Evolutionary conservation across 192 early-diverging fungal species (phyloP).

Genomic region (Coemansia sp.): DNA sequence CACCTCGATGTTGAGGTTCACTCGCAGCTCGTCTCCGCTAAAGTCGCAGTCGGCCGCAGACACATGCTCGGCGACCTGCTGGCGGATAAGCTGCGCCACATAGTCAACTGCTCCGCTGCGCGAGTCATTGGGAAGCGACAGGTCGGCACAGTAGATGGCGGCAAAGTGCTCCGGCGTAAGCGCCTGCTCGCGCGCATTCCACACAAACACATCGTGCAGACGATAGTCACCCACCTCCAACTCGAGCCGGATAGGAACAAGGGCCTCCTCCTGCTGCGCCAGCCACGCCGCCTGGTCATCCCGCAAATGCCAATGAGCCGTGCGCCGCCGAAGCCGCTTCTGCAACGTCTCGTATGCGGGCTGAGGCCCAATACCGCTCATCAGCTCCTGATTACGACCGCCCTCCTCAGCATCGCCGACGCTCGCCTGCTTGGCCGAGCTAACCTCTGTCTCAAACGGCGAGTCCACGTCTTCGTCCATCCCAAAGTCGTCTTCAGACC

Average conservation of each 20-base stretch:
- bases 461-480: constrained; percentile 43
- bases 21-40: constrained; percentile 43
- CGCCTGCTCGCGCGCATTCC: constrained; percentile 84
- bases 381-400: constrained; percentile 22
- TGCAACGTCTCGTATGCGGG: constrained; percentile 26
- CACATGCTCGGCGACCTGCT: constrained; percentile 48
- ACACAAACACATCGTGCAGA: constrained; percentile 83
- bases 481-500: constrained; percentile 47
- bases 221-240: constrained; percentile 83
- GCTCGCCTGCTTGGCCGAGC: constrained; percentile 45
- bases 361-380: constrained; percentile 49
- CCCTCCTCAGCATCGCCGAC: constrained; percentile 21
- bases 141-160: constrained; percentile 74
- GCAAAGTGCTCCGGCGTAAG: constrained; percentile 84
- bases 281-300: constrained; percentile 53
- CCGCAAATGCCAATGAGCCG: constrained; percentile 48
- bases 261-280: constrained; percentile 65
- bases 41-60: constrained; percentile 36
- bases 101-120: constrained; percentile 29
- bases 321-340: constrained; percentile 41
- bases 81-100: constrained; percentile 47
- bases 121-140: constrained; percentile 56
- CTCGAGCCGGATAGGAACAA: constrained; percentile 90
- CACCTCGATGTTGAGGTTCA: constrained; percentile 67
- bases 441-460: constrained; percentile 39